Conservation (phyloP, 2,329 filamentous ascomycete genomes). For the Exophiala sideris region DNA sequence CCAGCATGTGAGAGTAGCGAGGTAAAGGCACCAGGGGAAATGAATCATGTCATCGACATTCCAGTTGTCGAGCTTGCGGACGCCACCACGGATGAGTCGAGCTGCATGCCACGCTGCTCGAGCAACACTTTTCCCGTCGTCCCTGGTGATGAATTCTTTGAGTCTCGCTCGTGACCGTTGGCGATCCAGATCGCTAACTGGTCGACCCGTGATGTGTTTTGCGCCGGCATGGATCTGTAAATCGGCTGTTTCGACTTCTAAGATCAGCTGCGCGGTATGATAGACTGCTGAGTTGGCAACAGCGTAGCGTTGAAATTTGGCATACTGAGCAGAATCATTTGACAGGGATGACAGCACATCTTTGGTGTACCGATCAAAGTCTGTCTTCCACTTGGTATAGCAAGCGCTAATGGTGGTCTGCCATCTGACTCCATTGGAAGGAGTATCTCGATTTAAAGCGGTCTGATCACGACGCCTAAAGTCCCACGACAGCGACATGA, state of each 20-base stretch:
- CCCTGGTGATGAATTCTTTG: constrained; percentile 46
- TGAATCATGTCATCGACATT: constrained; percentile 56
- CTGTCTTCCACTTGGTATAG: constrained; percentile 56
- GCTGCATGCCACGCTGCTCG: constrained; percentile 54
- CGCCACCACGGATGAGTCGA: constrained; percentile 49
- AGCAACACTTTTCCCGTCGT: constrained; percentile 32
- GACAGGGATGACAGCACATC: constrained; percentile 44
- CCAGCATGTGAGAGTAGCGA: constrained; percentile 58
- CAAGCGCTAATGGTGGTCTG: constrained; percentile 50
- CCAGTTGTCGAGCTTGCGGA: constrained; percentile 47
- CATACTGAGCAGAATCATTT: constrained; percentile 31
- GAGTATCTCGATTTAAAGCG: constrained; percentile 45
- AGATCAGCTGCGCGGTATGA: constrained; percentile 54
- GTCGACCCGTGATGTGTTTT: constrained; percentile 55
- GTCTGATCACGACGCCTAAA: constrained; percentile 61
- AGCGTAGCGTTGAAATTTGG: constrained; percentile 46
- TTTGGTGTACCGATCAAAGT: constrained; percentile 45
- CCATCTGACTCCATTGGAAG: constrained; percentile 43
- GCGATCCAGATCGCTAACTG: constrained; percentile 51
- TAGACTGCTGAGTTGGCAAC: constrained; percentile 55
- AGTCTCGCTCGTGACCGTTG: constrained; percentile 49
- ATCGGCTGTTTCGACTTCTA: constrained; percentile 59
- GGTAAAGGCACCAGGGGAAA: constrained; percentile 61
- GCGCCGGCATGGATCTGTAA: constrained; percentile 61
- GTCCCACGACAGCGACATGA: constrained; percentile 62